These are phyloP conservation scores for Aspergillus transmontanensis DNA, from an alignment of 2,329 filamentous ascomycete genomes.

Conservation along the genomic window DNA sequence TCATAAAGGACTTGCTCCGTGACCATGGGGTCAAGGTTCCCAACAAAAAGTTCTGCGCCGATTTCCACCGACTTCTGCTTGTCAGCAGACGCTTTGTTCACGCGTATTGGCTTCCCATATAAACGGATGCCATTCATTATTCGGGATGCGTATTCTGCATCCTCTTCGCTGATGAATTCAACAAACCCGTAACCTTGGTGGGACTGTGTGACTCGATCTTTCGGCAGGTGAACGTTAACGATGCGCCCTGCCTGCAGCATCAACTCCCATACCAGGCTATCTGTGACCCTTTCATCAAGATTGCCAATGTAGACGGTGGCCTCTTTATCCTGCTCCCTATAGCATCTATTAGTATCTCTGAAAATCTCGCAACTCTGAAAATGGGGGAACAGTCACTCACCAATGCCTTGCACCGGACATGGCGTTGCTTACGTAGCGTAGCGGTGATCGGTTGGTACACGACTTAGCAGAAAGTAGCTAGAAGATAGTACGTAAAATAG, in stretches of 20 bases:
- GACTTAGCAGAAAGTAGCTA: background rate
- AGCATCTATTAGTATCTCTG: slow-evolving; percentile 19
- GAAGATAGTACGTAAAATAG: background rate
- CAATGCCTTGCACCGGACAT: slow-evolving; percentile 78
- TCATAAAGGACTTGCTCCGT: slow-evolving; percentile 96
- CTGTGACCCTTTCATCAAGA: slow-evolving; percentile 92
- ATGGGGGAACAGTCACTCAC: slow-evolving; percentile 47
- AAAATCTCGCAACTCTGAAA: background rate
- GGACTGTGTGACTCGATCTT: slow-evolving; percentile 93
- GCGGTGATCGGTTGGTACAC: slow-evolving; percentile 2
- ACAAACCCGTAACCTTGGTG: slow-evolving; percentile 99
- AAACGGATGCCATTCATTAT: slow-evolving; percentile 96
- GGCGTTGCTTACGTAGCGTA: slow-evolving; percentile 19
- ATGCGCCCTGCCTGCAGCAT: slow-evolving; percentile 98
- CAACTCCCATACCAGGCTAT: slow-evolving; percentile 91
- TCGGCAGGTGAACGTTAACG: slow-evolving; percentile 96
- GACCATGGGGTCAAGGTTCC: slow-evolving; percentile 91
- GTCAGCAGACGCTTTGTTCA: slow-evolving; percentile 92
- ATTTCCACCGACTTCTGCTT: slow-evolving; percentile 93
- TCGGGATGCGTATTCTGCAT: slow-evolving; percentile 94
- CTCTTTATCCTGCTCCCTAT: slow-evolving; percentile 95
- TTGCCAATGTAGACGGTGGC: slow-evolving; percentile 98
- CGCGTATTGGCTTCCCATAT: slow-evolving; percentile 90
- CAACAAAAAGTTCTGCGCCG: slow-evolving; percentile 94
- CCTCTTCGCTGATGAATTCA: slow-evolving; percentile 92